These are phyloP conservation scores for Cylindrotheca closterium DNA, from an alignment of 108 stramenopile genomes.

Conservation along the genomic window DNA sequence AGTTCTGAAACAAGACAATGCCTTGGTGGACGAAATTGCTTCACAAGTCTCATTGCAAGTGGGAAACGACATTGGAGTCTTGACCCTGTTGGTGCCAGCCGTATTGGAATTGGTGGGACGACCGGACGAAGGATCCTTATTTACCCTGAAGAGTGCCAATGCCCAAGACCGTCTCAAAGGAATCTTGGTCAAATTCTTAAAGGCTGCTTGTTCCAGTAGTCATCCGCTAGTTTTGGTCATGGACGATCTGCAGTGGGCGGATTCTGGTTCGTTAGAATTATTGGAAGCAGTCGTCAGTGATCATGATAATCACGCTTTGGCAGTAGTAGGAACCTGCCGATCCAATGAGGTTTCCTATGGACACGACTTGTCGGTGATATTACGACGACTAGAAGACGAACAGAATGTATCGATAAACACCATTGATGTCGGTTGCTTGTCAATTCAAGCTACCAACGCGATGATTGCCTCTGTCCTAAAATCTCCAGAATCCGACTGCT, in stretches of 20 bases:
- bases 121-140: not conserved
- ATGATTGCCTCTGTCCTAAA: too few species aligned
- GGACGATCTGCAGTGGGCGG: constrained; percentile 40
- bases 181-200: constrained; percentile 17
- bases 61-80: not conserved
- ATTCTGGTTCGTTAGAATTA: constrained; percentile 25
- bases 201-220: constrained; percentile 10
- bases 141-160: not conserved
- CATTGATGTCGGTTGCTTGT: too few species aligned
- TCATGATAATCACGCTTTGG: constrained; percentile 6
- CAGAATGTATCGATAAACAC: too few species aligned
- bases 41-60: not conserved
- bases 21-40: not conserved
- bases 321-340: constrained; percentile 26
- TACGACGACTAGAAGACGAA: constrained; percentile 24
- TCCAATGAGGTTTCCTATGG: constrained; percentile 21
- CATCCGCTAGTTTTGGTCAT: constrained; percentile 26
- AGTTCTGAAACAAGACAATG: not conserved
- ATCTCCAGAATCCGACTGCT: too few species aligned
- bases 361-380: constrained; percentile 6
- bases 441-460: too few species aligned
- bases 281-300: not conserved
- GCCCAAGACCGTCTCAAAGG: not conserved
- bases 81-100: constrained; percentile 17
- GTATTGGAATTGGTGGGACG: not conserved